Percentiles rank a stretch among this genome's conserved stretches.
phyloP scores from a whole-genome alignment of 306 rosid genomes.

The Cucurbita moschata region DNA sequence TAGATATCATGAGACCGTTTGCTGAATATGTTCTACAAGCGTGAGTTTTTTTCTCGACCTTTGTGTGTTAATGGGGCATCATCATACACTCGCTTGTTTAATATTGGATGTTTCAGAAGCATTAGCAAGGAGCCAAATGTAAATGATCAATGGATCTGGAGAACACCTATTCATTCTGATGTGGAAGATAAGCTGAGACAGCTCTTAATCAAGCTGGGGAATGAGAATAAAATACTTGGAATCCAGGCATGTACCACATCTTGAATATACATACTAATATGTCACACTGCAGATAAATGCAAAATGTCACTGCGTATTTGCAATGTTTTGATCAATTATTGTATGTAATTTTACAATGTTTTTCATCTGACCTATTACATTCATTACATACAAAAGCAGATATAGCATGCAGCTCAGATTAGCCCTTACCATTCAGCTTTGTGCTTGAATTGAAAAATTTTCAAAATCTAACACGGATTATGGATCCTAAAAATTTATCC shows the following conservation, averaged over 20 bases:
- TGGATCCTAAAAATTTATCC: background rate
- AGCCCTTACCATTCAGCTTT: background rate
- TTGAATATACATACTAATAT: background rate
- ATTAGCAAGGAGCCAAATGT: slow-evolving; percentile 52
- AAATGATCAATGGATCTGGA: slow-evolving; percentile 70
- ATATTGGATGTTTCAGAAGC: slow-evolving; percentile 36
- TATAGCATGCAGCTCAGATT: background rate
- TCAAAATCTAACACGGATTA: no score
- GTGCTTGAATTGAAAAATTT: no score
- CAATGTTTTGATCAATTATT: background rate
- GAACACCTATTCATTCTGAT: slow-evolving; percentile 62
- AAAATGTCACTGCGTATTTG: background rate
- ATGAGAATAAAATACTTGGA: slow-evolving; percentile 76
- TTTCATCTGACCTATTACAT: background rate
- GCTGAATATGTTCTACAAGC: slow-evolving; percentile 81
- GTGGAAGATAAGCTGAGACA: slow-evolving; percentile 76
- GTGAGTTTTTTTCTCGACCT: slow-evolving; percentile 32
- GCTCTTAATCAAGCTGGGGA: slow-evolving; percentile 63
- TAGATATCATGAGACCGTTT: slow-evolving; percentile 96
- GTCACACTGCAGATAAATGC: background rate
- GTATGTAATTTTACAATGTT: background rate
- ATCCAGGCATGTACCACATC: slow-evolving; percentile 42
- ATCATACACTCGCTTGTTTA: background rate
- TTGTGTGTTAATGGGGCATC: background rate
- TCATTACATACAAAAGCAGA: background rate